A percentile compares a stretch with the other conserved stretches of the same genome.
These are phyloP conservation scores for Amylocystis lapponica DNA, from an alignment of 768 basidiomycete species.

Conservation along the genomic window DNA sequence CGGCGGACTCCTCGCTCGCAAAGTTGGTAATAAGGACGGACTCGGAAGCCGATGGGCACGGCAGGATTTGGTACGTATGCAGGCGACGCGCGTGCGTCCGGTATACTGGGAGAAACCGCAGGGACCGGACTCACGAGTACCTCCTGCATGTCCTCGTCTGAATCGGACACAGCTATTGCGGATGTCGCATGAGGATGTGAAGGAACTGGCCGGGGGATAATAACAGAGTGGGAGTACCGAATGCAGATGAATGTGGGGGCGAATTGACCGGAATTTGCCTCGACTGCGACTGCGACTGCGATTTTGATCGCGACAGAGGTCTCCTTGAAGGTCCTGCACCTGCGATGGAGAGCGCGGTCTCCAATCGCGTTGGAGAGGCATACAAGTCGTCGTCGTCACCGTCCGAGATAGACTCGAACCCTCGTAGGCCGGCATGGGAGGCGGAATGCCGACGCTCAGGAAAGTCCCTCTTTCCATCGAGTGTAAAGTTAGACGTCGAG, in stretches of 20 bases:
- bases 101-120: too few species aligned
- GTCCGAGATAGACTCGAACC: not conserved
- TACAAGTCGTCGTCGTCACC: conserved; percentile 42
- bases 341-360: conserved; percentile 62
- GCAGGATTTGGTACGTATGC: too few species aligned
- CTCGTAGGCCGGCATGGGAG: conserved; percentile 3
- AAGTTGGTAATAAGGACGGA: too few species aligned
- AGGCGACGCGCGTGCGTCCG: too few species aligned
- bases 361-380: conserved; percentile 50
- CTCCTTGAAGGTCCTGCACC: conserved; percentile 38
- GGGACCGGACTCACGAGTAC: too few species aligned
- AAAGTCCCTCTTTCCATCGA: not conserved
- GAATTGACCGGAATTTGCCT: not conserved
- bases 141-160: conserved; percentile 41
- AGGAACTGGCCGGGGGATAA: conserved; percentile 1
- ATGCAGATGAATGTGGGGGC: conserved; percentile 18
- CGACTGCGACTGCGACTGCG: not conserved
- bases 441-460: not conserved
- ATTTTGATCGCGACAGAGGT: too few species aligned
- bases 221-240: conserved; percentile 34
- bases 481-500: conserved; percentile 9
- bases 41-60: too few species aligned
- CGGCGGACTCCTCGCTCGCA: too few species aligned
- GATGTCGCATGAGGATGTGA: conserved; percentile 4
- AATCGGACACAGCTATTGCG: conserved; percentile 12